These are phyloP conservation scores for Hygrocybe punicea DNA, from an alignment of 768 basidiomycete species.

Conservation along the genomic window DNA sequence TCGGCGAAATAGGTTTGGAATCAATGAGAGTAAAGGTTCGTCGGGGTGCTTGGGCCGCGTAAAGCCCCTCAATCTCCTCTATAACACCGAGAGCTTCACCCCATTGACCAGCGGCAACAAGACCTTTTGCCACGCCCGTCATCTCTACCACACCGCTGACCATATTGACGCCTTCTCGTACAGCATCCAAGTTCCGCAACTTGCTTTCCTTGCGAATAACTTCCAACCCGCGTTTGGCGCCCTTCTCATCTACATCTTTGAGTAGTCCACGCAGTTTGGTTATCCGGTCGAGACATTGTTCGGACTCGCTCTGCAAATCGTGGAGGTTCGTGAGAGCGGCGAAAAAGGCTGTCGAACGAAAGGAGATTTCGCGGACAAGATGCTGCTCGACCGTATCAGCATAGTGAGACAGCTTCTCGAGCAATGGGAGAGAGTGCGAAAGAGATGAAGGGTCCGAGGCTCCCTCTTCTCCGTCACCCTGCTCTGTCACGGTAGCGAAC, in stretches of 20 bases:
- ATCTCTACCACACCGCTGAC: constrained; percentile 75
- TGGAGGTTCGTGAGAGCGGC: constrained; percentile 93
- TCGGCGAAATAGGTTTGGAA: neutral
- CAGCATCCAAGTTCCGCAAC: constrained; percentile 54
- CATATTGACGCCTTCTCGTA: constrained; percentile 60
- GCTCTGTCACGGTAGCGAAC: constrained; percentile 73
- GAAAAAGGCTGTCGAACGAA: constrained; percentile 92
- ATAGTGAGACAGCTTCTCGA: constrained; percentile 88
- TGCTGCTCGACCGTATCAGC: constrained; percentile 94
- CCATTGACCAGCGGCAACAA: constrained; percentile 88
- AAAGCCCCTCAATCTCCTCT: constrained; percentile 61
- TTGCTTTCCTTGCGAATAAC: constrained; percentile 64
- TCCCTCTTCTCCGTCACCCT: constrained; percentile 37
- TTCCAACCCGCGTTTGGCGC: constrained; percentile 76
- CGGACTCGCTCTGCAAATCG: constrained; percentile 85
- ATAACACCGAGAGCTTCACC: constrained; percentile 76
- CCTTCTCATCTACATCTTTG: constrained; percentile 68
- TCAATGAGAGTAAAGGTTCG: constrained; percentile 1
- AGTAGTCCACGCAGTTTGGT: constrained; percentile 67
- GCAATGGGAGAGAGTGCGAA: constrained; percentile 66
- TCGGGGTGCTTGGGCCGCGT: constrained; percentile 33
- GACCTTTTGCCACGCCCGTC: constrained; percentile 60
- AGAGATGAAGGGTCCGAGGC: constrained; percentile 56
- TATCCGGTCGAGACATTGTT: constrained; percentile 76
- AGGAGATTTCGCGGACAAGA: constrained; percentile 86